phyloP scores from a whole-genome alignment of 345 rosid genomes.

The Rhizophora mangle region DNA sequence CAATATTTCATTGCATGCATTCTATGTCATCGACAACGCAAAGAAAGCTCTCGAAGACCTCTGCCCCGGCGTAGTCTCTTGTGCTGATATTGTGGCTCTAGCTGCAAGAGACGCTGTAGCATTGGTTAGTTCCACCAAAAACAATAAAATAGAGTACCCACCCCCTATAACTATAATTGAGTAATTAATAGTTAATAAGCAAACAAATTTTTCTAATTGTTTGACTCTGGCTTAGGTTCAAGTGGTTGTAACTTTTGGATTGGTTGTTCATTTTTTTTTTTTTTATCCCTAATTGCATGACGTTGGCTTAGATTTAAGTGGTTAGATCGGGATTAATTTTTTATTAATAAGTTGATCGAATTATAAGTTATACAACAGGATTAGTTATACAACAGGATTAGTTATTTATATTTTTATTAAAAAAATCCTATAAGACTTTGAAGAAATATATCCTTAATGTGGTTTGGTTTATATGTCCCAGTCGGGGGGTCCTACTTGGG shows the following conservation, averaged over 20 bases:
- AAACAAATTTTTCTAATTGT: too few species aligned
- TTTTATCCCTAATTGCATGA: neutral
- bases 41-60: constrained; percentile 68
- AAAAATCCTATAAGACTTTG: too few species aligned
- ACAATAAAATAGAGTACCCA: neutral
- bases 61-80: constrained; percentile 82
- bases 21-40: constrained; percentile 75
- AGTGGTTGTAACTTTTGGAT: too few species aligned
- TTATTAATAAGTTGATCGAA: too few species aligned
- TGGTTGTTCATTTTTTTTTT: too few species aligned
- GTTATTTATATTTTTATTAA: too few species aligned
- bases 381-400: too few species aligned
- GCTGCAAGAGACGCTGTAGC: constrained; percentile 82
- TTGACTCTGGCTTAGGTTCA: too few species aligned
- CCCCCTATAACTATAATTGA: too few species aligned
- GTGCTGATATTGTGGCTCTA: constrained; percentile 82
- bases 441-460: too few species aligned
- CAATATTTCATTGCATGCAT: constrained; percentile 79
- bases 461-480: constrained; percentile 8
- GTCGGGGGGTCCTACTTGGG: constrained; percentile 94
- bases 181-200: too few species aligned
- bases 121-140: constrained; percentile 40
- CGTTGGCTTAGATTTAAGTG: neutral
- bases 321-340: neutral
- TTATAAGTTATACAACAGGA: too few species aligned